Percentiles rank a stretch among this genome's conserved stretches.
Evolutionary conservation across 305 asterid species (phyloP).

Genomic region (Fraxinus nigra): DNA sequence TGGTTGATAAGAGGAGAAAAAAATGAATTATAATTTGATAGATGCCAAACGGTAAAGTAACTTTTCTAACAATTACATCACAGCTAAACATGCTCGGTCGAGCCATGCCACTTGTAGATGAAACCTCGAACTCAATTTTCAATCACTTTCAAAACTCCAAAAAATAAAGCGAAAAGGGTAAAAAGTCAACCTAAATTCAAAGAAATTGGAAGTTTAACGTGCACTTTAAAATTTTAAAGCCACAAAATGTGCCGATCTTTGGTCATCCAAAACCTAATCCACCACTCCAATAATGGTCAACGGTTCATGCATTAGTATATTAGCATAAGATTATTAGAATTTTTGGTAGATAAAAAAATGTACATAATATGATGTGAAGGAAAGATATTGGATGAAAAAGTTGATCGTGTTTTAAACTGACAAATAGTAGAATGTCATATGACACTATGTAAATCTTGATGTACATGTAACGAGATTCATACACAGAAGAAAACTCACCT

Average conservation of each 20-base stretch:
- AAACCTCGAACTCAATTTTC: background rate
- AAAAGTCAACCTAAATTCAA: background rate
- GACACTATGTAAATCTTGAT: too few relatives aligned
- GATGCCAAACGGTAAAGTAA: too few relatives aligned
- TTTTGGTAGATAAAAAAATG: too few relatives aligned
- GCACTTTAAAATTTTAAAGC: background rate
- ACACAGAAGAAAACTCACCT: background rate
- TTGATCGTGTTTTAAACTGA: too few relatives aligned
- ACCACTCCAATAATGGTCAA: conserved; percentile 19
- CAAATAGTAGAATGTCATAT: too few relatives aligned
- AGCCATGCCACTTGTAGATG: background rate
- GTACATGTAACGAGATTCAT: background rate
- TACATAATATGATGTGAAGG: too few relatives aligned
- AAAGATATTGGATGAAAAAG: too few relatives aligned
- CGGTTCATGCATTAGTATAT: conserved; percentile 13
- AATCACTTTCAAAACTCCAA: background rate
- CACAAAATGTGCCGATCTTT: conserved; percentile 8
- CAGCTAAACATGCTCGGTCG: background rate
- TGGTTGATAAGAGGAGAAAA: too few relatives aligned
- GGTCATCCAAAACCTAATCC: background rate
- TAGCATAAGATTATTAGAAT: background rate
- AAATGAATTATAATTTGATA: too few relatives aligned
- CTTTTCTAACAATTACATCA: background rate
- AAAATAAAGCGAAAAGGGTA: background rate
- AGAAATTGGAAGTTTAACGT: conserved; percentile 18